Evolutionary conservation across 1,284 basidiomycete genomes (phyloP).

Genomic region (Leccinum pallidistipes): DNA sequence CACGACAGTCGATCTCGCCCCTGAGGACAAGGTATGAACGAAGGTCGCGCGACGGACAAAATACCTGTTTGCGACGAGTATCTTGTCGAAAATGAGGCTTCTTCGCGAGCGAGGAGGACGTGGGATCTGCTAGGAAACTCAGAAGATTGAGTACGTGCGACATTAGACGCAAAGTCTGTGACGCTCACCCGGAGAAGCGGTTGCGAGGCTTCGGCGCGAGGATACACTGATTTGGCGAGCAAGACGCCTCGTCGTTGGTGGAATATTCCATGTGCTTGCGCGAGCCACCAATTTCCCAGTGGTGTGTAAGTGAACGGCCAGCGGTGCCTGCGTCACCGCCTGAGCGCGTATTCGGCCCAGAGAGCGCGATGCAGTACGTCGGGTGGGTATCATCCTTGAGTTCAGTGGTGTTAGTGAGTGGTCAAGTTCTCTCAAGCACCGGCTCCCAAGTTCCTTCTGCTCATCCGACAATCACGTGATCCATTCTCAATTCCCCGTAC

Average conservation of each 20-base stretch:
- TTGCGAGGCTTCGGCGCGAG: conserved; percentile 17
- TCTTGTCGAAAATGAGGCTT: conserved; percentile 75
- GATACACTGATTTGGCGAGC: not conserved
- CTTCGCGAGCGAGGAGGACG: conserved; percentile 10
- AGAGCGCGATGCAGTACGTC: conserved; percentile 27
- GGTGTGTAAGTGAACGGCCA: conserved; percentile 10
- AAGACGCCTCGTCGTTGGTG: conserved; percentile 2
- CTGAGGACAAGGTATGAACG: conserved; percentile 39
- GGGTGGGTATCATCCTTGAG: conserved; percentile 33
- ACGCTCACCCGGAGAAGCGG: conserved; percentile 4
- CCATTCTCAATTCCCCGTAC: conserved; percentile 23
- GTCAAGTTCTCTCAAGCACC: not conserved
- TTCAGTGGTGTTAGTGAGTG: not conserved
- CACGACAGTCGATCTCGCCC: conserved; percentile 93
- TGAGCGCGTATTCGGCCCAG: conserved; percentile 21
- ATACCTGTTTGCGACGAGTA: conserved; percentile 82
- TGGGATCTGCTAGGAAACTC: conserved; percentile 2
- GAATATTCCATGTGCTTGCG: not conserved
- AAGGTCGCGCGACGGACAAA: not conserved
- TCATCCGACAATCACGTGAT: conserved; percentile 19
- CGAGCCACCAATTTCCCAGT: conserved; percentile 2
- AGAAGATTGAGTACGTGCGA: not conserved
- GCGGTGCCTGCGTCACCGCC: conserved; percentile 9
- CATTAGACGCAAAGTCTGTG: not conserved
- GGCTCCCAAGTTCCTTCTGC: conserved; percentile 26